Evolutionary conservation across 2,329 filamentous ascomycete genomes (phyloP).

Genomic region (Arthrocladium fulminans): DNA sequence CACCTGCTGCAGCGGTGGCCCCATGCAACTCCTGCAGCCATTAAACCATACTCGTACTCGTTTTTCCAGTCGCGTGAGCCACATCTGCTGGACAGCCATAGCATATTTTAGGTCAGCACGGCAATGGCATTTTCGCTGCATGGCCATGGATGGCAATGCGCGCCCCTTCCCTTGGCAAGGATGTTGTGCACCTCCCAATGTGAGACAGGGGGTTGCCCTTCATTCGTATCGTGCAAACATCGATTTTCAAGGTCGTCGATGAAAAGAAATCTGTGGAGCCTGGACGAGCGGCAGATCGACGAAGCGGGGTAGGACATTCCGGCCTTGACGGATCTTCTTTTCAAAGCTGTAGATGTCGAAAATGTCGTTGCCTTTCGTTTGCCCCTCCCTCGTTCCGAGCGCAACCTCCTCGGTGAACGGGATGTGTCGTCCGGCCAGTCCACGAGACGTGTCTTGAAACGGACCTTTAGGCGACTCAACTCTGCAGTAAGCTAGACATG

Average conservation of each 20-base stretch:
- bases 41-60: not conserved
- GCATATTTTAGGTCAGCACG: not conserved
- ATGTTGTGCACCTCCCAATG: not conserved
- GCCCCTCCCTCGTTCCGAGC: too few species aligned
- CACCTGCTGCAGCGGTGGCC: not conserved
- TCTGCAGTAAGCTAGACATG: too few species aligned
- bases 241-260: too few species aligned
- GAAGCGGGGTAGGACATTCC: not conserved
- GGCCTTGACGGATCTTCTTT: slow-evolving; percentile 1
- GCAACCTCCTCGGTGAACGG: too few species aligned
- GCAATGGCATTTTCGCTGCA: not conserved
- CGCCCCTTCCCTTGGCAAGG: not conserved
- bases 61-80: not conserved
- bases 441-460: too few species aligned
- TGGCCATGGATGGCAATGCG: not conserved
- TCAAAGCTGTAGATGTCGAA: not conserved
- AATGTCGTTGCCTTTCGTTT: not conserved
- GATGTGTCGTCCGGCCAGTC: too few species aligned
- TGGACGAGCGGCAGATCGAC: slow-evolving; percentile 1
- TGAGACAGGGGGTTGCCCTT: too few species aligned
- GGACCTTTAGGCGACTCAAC: too few species aligned
- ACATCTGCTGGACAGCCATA: not conserved
- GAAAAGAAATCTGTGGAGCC: not conserved
- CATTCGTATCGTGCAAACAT: too few species aligned
- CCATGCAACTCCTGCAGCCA: not conserved